Base-by-base conservation (phyloP, 345 rosid species). In the Eucalyptus sideroxylon region DNA sequence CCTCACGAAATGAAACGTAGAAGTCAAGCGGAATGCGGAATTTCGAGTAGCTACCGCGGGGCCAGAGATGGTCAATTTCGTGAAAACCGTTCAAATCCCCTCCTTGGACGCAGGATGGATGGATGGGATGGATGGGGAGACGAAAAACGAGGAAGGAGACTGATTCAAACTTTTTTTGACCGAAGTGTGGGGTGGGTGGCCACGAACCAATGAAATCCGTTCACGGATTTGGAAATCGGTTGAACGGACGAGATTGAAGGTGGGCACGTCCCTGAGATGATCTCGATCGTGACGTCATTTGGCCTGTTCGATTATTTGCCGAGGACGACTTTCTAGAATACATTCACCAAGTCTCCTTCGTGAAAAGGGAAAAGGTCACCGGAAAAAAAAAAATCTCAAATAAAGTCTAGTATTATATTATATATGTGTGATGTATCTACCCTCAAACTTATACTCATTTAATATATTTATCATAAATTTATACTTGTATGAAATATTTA, bases 401-500 rank as follows among this genome's bases (percentile, higher is more conserved):
- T 53, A 53, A 53, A 53, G 56, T 19, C 5, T 53, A 53, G 10
- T 53, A 53, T 53, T 23, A 7, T 53, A 19, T 53, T 1, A 7
- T 53, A 19, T 53, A 7, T 53, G 56, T 19, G 21, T 7, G 56
- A 1, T 1, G 8, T 53, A 53, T 7, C 10, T 19, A 53, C 10
- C 24, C 1, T 9, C 6, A 56, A 24, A 4, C 0, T 55, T 56
- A 56, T 56, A 23, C 27, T 24, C 11, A 24, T 56, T 23, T 24
- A 5, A 24, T 24, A 56, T 21, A 56, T 56, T 23, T 9, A 56
- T 56, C 13, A 1, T 56, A 56, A 24, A 56, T 56, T 56, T 24
- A 56, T 9, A 56, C 1, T 2, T 56, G 1, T 21, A 2, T 56
- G 1, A 56, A 4, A 19, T 4, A 21, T 55, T 21, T 55, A 4